Conservation (phyloP, 2,329 filamentous ascomycete genomes). For the Emmonsiellopsis sp. region DNA sequence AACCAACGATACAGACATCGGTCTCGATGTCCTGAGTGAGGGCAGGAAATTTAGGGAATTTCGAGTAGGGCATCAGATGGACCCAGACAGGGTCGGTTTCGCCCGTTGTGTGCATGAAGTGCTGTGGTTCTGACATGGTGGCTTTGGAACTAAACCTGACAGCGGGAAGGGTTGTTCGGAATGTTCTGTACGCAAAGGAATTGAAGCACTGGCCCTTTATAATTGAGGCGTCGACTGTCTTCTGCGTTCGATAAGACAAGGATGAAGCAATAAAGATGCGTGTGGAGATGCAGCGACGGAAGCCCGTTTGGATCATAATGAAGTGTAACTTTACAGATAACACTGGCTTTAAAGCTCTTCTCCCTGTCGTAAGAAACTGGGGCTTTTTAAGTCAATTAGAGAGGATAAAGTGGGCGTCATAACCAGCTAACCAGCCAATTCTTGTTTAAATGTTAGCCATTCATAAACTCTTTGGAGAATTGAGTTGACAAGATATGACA, state of each 20-base stretch:
- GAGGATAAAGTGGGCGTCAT: neutral
- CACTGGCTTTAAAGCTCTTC: neutral
- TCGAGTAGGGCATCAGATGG: conserved; percentile 38
- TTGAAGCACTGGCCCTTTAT: neutral
- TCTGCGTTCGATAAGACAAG: neutral
- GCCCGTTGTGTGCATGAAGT: conserved; percentile 40
- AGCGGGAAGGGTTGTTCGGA: neutral
- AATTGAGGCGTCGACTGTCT: neutral
- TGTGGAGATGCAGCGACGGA: neutral
- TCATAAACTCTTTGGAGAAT: neutral
- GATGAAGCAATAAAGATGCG: neutral
- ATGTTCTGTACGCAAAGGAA: neutral
- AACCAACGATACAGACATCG: conserved; percentile 43
- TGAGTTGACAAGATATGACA: neutral
- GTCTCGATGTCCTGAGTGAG: conserved; percentile 36
- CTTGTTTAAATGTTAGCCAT: neutral
- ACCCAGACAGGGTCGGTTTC: conserved; percentile 45
- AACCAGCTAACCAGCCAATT: neutral
- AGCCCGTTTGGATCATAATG: neutral
- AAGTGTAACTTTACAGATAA: too few relatives aligned
- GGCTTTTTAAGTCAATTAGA: neutral
- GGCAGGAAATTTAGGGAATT: conserved; percentile 35
- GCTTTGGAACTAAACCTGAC: neutral
- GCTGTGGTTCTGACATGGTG: conserved; percentile 6
- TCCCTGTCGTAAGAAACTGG: neutral